Evolutionary conservation across 305 asterid genomes (phyloP), one percentile per base, ranked within the genome.

Genomic region (Fraxinus baroniana): DNA sequence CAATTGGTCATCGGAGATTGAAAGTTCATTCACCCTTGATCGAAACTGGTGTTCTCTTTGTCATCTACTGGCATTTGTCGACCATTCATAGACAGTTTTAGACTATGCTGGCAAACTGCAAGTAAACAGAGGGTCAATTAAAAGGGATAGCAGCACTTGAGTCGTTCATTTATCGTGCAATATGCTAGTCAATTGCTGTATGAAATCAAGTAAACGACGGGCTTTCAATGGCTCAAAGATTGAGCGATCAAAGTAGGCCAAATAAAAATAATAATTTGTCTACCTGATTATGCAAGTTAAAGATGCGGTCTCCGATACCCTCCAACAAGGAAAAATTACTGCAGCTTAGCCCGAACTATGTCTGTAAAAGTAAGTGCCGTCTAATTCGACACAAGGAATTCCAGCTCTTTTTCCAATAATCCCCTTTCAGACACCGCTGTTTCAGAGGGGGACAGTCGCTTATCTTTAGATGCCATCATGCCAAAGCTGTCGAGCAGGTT

Each of bases 331-430:
- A 49, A 17, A 70, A 20, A 24, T 37, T 9, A 9, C 26, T 7
- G 33, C 72, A 30, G 20, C 76, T 62, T 2, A 74, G 9, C 74
- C 36, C 17, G 79, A 35, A 36, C 64, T 41, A 7, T 83, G 85
- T 44, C 78, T 68, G 17, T 86, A 66, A 68, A 84, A 12, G 30
- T 78, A 84, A 49, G 78, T 52, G 13, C 82, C 86, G 39, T 84
- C 84, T n/a, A 87, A 57, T 80, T 80, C 85, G 77, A 85, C 90
- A 41, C 86, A 83, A 68, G 90, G 90, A 57, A 87, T 86, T 52
- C 82, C 86, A 72, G 89, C 81, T 24, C 86, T 88, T 82, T 28
- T 79, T 77, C 90, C 90, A 87, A 82, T 79, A 78, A n/a, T 86
- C 89, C 2, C 89, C 91, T 74, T 4, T 81, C 66, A 64, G 49